These are phyloP conservation scores for Ophiognomonia clavigignenti-juglandacearum DNA, from an alignment of 2,329 filamentous ascomycete species.

Conservation along the genomic window DNA sequence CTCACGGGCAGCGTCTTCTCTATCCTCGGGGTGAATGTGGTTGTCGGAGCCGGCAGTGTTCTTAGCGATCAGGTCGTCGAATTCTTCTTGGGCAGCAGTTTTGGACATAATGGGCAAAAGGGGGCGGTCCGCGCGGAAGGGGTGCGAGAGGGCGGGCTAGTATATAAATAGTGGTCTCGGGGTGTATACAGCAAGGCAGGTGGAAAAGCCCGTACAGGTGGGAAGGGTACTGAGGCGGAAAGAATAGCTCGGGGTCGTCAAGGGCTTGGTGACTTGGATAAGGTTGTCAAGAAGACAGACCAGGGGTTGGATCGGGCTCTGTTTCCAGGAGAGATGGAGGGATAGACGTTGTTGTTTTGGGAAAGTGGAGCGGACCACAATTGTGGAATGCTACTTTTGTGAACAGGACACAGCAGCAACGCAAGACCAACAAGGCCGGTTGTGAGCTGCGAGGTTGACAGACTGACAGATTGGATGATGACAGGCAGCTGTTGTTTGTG, in stretches of 20 bases:
- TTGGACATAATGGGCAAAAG: constrained; percentile 42
- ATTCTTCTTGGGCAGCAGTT: constrained; percentile 63
- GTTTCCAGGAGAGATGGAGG: constrained; percentile 16
- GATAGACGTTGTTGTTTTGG: constrained; percentile 15
- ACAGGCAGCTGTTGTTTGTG: too few species aligned
- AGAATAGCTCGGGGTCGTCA: neutral
- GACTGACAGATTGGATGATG: too few species aligned
- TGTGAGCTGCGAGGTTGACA: too few species aligned
- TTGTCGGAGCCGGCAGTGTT: constrained; percentile 39
- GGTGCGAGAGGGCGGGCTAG: constrained; percentile 20
- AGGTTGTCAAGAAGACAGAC: too few species aligned
- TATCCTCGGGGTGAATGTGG: constrained; percentile 55
- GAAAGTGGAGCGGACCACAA: constrained; percentile 8
- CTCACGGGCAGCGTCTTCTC: constrained; percentile 37
- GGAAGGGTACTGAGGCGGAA: neutral
- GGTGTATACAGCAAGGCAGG: constrained; percentile 7
- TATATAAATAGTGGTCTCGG: constrained; percentile 31
- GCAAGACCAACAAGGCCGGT: too few species aligned
- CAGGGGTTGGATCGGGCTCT: constrained; percentile 14
- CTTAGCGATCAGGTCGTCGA: constrained; percentile 56
- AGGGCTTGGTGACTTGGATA: too few species aligned
- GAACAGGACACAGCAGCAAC: too few species aligned
- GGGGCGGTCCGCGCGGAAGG: constrained; percentile 15
- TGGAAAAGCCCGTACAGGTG: neutral
- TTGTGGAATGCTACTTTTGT: neutral